Percentiles rank a stretch among this genome's conserved stretches.
phyloP scores from a whole-genome alignment of 2,329 filamentous ascomycete species.

The Cladobotryum mycophilum region DNA sequence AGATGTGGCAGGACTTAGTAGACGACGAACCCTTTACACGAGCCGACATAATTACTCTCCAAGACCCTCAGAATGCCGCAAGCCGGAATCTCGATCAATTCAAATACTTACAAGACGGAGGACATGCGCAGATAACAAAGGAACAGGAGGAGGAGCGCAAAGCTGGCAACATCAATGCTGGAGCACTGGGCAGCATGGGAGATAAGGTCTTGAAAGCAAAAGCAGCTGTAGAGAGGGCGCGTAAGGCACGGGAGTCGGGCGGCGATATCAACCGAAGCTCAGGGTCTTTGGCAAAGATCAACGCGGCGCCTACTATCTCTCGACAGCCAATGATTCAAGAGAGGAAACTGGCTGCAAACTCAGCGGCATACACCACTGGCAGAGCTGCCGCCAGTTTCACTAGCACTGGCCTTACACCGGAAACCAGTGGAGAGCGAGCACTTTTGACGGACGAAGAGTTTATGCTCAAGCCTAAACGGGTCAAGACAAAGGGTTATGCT shows the following conservation, averaged over 20 bases:
- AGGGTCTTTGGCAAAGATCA: conserved; percentile 34
- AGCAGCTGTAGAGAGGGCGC: conserved; percentile 85
- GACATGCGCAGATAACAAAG: conserved; percentile 58
- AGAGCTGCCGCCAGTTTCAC: conserved; percentile 91
- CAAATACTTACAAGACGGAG: conserved; percentile 81
- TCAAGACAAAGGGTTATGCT: conserved; percentile 87
- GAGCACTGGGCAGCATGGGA: conserved; percentile 69
- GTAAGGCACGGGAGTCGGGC: conserved; percentile 62
- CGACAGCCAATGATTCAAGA: conserved; percentile 42
- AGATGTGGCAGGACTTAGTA: conserved; percentile 89
- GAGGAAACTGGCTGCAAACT: conserved; percentile 67
- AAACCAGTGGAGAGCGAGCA: conserved; percentile 81
- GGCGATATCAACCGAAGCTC: conserved; percentile 50
- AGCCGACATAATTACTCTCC: conserved; percentile 90
- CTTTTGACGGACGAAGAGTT: conserved; percentile 90
- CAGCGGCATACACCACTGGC: conserved; percentile 84
- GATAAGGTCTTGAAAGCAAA: conserved; percentile 87
- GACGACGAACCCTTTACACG: conserved; percentile 81
- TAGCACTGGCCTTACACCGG: conserved; percentile 85
- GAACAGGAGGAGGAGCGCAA: conserved; percentile 64
- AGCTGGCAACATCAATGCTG: conserved; percentile 66
- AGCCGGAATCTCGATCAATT: conserved; percentile 79
- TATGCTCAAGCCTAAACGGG: conserved; percentile 83
- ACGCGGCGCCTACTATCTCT: conserved; percentile 13
- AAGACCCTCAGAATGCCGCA: conserved; percentile 88